These are phyloP conservation scores for Pestalotiopsis sp. DNA, from an alignment of 2,329 filamentous ascomycete genomes.

Conservation along the genomic window DNA sequence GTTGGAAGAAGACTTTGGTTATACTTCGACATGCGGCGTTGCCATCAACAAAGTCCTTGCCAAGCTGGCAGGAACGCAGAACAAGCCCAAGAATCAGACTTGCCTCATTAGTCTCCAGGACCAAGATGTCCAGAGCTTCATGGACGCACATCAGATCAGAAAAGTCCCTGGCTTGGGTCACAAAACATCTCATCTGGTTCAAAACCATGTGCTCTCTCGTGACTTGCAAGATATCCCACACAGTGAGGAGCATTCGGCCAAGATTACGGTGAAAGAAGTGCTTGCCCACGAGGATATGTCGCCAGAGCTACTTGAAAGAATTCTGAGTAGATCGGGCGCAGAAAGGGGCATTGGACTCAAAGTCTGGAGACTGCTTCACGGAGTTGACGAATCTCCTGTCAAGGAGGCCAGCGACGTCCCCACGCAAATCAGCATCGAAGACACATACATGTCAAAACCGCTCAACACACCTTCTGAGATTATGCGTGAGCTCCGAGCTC, in stretches of 20 bases:
- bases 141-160: conserved; percentile 74
- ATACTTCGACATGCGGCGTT: conserved; percentile 85
- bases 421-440: conserved; percentile 90
- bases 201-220: conserved; percentile 51
- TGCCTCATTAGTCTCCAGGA: conserved; percentile 70
- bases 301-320: conserved; percentile 62
- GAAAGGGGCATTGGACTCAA: conserved; percentile 70
- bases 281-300: conserved; percentile 64
- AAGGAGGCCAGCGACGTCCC: conserved; percentile 71
- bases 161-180: conserved; percentile 84
- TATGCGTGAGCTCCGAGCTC: conserved; percentile 63
- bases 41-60: conserved; percentile 84
- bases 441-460: conserved; percentile 73
- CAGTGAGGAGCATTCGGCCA: conserved; percentile 36
- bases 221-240: conserved; percentile 34
- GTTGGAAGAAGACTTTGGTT: conserved; percentile 75
- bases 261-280: conserved; percentile 65
- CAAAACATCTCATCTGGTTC: conserved; percentile 70
- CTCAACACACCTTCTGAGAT: conserved; percentile 67
- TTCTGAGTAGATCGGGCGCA: conserved; percentile 70
- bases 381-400: conserved; percentile 75
- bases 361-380: conserved; percentile 79
- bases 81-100: conserved; percentile 89
- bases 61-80: conserved; percentile 79
- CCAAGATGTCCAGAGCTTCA: conserved; percentile 61